Evolutionary conservation across 2,329 filamentous ascomycete genomes (phyloP).

Genomic region (Rhynchosporium secalis): DNA sequence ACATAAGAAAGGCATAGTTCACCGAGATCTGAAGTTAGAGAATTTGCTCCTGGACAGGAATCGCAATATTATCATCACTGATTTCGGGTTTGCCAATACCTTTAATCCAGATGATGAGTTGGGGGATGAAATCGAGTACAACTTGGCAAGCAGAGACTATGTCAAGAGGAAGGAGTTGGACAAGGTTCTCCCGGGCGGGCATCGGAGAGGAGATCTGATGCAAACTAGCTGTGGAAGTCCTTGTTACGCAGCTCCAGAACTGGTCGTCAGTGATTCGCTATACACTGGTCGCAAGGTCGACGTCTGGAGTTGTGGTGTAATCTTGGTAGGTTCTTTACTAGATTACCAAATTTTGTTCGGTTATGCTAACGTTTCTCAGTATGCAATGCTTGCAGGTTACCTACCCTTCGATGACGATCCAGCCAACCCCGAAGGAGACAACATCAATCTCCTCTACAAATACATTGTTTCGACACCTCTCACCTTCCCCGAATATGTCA

Average conservation of each 20-base stretch:
- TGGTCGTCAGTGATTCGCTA: constrained; percentile 94
- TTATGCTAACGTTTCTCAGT: constrained; percentile 55
- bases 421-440: constrained; percentile 96
- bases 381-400: constrained; percentile 97
- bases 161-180: constrained; percentile 87
- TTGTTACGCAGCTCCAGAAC: constrained; percentile 93
- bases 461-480: constrained; percentile 97
- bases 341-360: neutral
- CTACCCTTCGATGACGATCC: constrained; percentile 97
- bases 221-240: constrained; percentile 98
- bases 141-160: constrained; percentile 82
- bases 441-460: constrained; percentile 98
- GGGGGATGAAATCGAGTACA: constrained; percentile 84
- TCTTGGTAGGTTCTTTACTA: constrained; percentile 67
- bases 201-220: constrained; percentile 91
- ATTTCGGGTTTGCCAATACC: constrained; percentile 98
- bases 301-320: constrained; percentile 99
- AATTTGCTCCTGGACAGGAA: constrained; percentile 94
- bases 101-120: constrained; percentile 90
- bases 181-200: constrained; percentile 70
- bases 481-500: constrained; percentile 98
- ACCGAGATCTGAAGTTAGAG: constrained; percentile 94
- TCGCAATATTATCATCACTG: constrained; percentile 98
- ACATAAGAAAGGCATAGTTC: constrained; percentile 98
- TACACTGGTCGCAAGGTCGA: constrained; percentile 98